phyloP scores from a whole-genome alignment of 371 early-diverging fungal species.

The Entomophthora muscae region DNA sequence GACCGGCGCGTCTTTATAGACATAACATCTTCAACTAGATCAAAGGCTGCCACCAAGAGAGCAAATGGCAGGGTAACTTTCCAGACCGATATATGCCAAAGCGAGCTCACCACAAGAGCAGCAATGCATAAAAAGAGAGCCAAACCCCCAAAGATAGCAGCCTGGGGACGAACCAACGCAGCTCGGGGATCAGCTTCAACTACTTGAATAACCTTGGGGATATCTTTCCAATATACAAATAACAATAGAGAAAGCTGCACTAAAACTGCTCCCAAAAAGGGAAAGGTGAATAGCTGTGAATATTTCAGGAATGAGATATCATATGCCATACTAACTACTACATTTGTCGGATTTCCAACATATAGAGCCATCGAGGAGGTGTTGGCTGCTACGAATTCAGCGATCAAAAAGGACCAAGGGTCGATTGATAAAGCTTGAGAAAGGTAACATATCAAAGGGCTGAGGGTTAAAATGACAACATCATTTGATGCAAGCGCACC shows the following conservation, averaged over 20 bases:
- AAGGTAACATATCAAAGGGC: slow-evolving; percentile 54
- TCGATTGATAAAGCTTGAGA: slow-evolving; percentile 36
- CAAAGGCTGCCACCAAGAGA: slow-evolving; percentile 15
- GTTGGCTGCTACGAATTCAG: slow-evolving; percentile 49
- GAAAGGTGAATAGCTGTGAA: slow-evolving; percentile 61
- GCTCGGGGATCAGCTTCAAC: slow-evolving; percentile 29
- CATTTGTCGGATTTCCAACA: slow-evolving; percentile 73
- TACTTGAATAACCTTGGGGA: slow-evolving; percentile 23
- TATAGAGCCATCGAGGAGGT: slow-evolving; percentile 65
- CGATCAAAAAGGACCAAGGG: slow-evolving; percentile 39
- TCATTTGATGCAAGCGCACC: slow-evolving; percentile 63
- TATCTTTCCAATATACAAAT: slow-evolving; percentile 25
- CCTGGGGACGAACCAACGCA: slow-evolving; percentile 29
- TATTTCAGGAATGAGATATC: slow-evolving; percentile 47
- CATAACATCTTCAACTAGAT: not conserved
- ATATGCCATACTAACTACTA: slow-evolving; percentile 62
- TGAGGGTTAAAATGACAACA: slow-evolving; percentile 60
- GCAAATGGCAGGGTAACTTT: slow-evolving; percentile 50
- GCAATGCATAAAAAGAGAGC: slow-evolving; percentile 27
- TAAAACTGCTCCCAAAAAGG: slow-evolving; percentile 34
- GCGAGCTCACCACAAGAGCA: slow-evolving; percentile 39
- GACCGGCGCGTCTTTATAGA: not conserved
- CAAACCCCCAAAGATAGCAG: slow-evolving; percentile 32
- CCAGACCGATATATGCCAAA: slow-evolving; percentile 45
- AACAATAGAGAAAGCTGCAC: slow-evolving; percentile 31